These are phyloP conservation scores for Desmodesmus armatus DNA, from an alignment of 139 green algal species.

Conservation along the genomic window DNA sequence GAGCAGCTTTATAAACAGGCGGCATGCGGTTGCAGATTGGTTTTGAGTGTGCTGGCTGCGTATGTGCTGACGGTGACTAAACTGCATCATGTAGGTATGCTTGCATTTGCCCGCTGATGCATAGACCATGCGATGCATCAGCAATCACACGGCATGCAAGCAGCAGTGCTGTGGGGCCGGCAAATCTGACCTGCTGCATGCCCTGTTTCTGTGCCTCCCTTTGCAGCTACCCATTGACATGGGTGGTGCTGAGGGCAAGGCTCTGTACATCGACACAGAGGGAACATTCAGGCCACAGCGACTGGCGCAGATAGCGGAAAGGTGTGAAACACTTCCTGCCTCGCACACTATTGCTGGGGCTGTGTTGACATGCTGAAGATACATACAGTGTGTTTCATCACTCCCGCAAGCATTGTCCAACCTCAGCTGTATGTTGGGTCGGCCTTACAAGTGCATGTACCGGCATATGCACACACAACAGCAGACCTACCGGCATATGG, in stretches of 20 bases:
- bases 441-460: no score
- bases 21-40: no score
- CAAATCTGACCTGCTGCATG: no score
- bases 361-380: background rate
- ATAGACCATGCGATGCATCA: no score
- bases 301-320: conserved; percentile 92
- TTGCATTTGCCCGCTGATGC: no score
- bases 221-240: conserved; percentile 88
- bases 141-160: no score
- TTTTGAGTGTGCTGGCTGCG: no score
- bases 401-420: background rate
- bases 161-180: no score
- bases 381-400: background rate
- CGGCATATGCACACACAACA: no score
- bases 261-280: conserved; percentile 99
- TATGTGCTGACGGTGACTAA: no score
- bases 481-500: background rate
- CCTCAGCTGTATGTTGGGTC: background rate
- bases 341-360: background rate
- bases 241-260: conserved; percentile 97
- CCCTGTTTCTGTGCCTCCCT: conserved; percentile 5
- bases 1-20: no score
- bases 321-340: conserved; percentile 54
- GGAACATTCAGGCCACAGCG: conserved; percentile 94
- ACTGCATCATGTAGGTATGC: no score